phyloP scores from a whole-genome alignment of 192 early-diverging fungal genomes.

The Coemansia sp. region DNA sequence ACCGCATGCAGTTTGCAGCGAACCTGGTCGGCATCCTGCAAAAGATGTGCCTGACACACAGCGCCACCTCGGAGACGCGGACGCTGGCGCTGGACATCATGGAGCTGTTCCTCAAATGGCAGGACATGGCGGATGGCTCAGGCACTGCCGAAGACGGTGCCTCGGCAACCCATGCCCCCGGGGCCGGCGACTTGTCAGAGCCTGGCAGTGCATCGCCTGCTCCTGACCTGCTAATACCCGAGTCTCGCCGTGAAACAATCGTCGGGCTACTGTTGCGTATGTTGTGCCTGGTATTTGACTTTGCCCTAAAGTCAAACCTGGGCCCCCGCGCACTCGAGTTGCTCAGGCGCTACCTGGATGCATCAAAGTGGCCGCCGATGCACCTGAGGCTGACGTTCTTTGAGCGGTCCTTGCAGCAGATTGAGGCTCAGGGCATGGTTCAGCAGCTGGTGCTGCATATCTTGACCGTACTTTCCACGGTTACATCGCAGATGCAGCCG shows the following conservation, averaged over 20 bases:
- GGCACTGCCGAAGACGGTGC: neutral
- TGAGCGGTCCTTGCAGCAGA: conserved; percentile 46
- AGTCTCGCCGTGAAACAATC: conserved; percentile 38
- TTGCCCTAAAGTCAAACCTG: conserved; percentile 38
- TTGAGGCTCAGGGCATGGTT: conserved; percentile 44
- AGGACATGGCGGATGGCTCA: conserved; percentile 58
- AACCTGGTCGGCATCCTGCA: conserved; percentile 82
- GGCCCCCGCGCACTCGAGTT: conserved; percentile 35
- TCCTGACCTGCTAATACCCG: conserved; percentile 22
- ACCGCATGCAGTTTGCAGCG: conserved; percentile 81
- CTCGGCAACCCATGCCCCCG: neutral
- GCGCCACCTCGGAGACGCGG: conserved; percentile 78
- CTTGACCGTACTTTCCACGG: conserved; percentile 33
- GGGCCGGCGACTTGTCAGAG: neutral
- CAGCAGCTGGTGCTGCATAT: conserved; percentile 48
- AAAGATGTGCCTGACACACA: conserved; percentile 81
- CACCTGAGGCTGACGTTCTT: conserved; percentile 46
- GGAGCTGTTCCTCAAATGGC: conserved; percentile 89
- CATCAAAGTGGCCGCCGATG: conserved; percentile 28
- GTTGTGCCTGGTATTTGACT: conserved; percentile 46
- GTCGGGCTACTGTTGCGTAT: conserved; percentile 43
- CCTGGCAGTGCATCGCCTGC: neutral
- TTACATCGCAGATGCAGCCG: conserved; percentile 43
- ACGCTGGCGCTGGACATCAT: conserved; percentile 83
- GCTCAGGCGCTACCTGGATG: conserved; percentile 34